These are phyloP conservation scores for Zalaria obscura DNA, from an alignment of 2,329 filamentous ascomycete genomes.

Conservation along the genomic window DNA sequence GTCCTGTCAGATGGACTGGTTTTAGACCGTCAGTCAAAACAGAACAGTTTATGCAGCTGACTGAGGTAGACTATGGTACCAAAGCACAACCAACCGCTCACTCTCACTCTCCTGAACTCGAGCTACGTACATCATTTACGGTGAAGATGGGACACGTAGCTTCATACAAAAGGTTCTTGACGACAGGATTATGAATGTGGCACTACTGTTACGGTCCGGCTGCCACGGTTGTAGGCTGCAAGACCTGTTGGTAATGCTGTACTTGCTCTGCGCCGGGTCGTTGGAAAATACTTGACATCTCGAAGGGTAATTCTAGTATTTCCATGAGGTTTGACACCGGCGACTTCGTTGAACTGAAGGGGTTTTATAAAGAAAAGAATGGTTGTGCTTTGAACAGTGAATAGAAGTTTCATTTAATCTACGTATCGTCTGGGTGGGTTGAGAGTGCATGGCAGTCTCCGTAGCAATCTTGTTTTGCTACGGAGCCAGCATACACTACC, in stretches of 20 bases:
- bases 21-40: too few relatives aligned
- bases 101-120: too few relatives aligned
- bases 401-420: neutral
- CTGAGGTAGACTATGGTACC: too few relatives aligned
- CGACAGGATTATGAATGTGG: constrained; percentile 4
- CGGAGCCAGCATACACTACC: constrained; percentile 11
- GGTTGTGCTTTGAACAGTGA: neutral
- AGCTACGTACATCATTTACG: too few relatives aligned
- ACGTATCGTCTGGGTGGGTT: neutral
- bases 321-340: constrained; percentile 7
- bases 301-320: constrained; percentile 6
- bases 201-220: constrained; percentile 18
- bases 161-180: too few relatives aligned
- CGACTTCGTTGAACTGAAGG: neutral
- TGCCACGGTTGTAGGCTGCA: constrained; percentile 10
- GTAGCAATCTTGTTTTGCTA: neutral
- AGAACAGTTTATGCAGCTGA: too few relatives aligned
- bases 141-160: too few relatives aligned
- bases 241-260: constrained; percentile 17
- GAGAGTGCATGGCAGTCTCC: neutral
- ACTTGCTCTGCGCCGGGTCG: constrained; percentile 14
- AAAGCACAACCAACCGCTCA: too few relatives aligned
- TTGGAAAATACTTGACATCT: constrained; percentile 10
- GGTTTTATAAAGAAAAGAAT: neutral
- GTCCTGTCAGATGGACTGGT: too few relatives aligned